A percentile compares a stretch with the other conserved stretches of the same genome.
These are phyloP conservation scores for Stevia rebaudiana DNA, from an alignment of 140 eudicot genomes.

Conservation along the genomic window DNA sequence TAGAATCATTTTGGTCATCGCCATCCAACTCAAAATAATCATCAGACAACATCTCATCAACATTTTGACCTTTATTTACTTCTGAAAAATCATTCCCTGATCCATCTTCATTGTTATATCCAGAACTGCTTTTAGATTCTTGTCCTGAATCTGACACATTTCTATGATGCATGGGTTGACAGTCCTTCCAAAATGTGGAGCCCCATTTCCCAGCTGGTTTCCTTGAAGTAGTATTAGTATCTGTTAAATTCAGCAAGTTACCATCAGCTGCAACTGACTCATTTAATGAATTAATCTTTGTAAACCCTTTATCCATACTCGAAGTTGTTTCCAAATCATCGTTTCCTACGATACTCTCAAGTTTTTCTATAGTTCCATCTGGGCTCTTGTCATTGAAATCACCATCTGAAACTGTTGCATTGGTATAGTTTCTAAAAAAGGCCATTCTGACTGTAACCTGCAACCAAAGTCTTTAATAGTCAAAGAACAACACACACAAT, in stretches of 20 bases:
- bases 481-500: neutral
- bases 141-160: slow-evolving; percentile 59
- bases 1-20: slow-evolving; percentile 70
- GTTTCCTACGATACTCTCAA: slow-evolving; percentile 19
- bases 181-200: slow-evolving; percentile 76
- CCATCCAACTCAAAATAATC: slow-evolving; percentile 92
- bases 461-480: neutral
- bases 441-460: slow-evolving; percentile 45
- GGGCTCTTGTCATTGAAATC: slow-evolving; percentile 45
- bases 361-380: slow-evolving; percentile 18
- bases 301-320: slow-evolving; percentile 35
- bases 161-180: slow-evolving; percentile 47
- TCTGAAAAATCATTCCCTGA: slow-evolving; percentile 46
- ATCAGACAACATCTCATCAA: slow-evolving; percentile 94
- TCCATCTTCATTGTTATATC: slow-evolving; percentile 49
- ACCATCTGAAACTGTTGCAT: slow-evolving; percentile 44
- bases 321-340: slow-evolving; percentile 29
- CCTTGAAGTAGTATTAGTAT: slow-evolving; percentile 34
- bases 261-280: slow-evolving; percentile 30
- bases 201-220: slow-evolving; percentile 63
- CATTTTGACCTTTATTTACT: slow-evolving; percentile 39
- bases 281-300: slow-evolving; percentile 28
- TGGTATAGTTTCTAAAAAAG: slow-evolving; percentile 54
- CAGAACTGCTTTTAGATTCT: slow-evolving; percentile 81
- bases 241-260: slow-evolving; percentile 31